phyloP scores from a whole-genome alignment of 805 yeast genomes.

The Groenewaldozyma salmanticensis region DNA sequence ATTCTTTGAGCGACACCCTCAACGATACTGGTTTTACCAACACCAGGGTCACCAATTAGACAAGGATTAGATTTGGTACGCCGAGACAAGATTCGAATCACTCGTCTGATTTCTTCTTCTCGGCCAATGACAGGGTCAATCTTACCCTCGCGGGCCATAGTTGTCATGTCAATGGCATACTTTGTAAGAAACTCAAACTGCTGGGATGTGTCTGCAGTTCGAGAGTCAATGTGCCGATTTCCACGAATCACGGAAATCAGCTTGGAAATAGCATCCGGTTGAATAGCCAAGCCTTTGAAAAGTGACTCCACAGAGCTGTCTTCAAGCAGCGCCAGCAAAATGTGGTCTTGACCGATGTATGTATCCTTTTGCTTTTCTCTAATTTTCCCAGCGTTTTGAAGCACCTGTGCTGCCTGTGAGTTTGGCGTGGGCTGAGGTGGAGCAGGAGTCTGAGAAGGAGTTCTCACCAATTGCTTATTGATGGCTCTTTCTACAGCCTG shows the following conservation, averaged over 20 bases:
- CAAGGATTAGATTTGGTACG: slow-evolving; percentile 96
- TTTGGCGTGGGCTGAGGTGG: slow-evolving; percentile 74
- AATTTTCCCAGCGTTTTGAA: slow-evolving; percentile 66
- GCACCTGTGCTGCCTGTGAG: slow-evolving; percentile 63
- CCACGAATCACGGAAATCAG: slow-evolving; percentile 82
- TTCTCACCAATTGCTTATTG: slow-evolving; percentile 69
- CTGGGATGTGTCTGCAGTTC: slow-evolving; percentile 86
- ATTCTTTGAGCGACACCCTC: slow-evolving; percentile 99
- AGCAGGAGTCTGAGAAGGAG: slow-evolving; percentile 84
- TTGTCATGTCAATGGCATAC: slow-evolving; percentile 91
- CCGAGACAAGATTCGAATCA: slow-evolving; percentile 91
- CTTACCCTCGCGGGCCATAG: slow-evolving; percentile 85
- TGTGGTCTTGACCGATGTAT: slow-evolving; percentile 89
- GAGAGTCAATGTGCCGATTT: slow-evolving; percentile 80
- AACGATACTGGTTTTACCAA: slow-evolving; percentile 95
- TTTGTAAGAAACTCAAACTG: slow-evolving; percentile 75
- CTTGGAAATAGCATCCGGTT: slow-evolving; percentile 59
- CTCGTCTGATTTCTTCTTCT: slow-evolving; percentile 94
- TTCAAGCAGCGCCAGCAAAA: slow-evolving; percentile 73
- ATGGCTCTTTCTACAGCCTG: slow-evolving; percentile 66
- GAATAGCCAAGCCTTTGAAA: slow-evolving; percentile 53
- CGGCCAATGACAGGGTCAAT: slow-evolving; percentile 98
- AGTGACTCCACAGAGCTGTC: slow-evolving; percentile 62
- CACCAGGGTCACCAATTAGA: slow-evolving; percentile 98
- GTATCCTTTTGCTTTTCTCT: slow-evolving; percentile 83